These are phyloP conservation scores for Fusarium temperatum DNA, from an alignment of 2,329 filamentous ascomycete genomes.

Conservation along the genomic window DNA sequence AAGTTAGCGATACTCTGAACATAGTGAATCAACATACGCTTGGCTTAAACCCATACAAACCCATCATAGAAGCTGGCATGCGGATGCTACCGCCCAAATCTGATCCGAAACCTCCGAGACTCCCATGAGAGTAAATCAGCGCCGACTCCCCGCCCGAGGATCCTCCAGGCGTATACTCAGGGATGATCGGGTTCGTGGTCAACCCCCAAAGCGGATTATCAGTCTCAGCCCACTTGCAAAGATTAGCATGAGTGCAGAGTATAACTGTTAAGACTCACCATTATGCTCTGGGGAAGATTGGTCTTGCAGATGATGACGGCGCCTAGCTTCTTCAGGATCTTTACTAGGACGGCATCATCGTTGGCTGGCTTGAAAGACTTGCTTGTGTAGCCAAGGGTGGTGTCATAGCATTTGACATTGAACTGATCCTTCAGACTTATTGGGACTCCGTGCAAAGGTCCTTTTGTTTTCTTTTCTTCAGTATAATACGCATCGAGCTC, in stretches of 20 bases:
- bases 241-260: accelerated
- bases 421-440: constrained; percentile 65
- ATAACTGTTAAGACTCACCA: not conserved
- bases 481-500: constrained; percentile 14
- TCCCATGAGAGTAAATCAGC: constrained; percentile 27
- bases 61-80: constrained; percentile 40
- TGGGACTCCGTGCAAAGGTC: constrained; percentile 36
- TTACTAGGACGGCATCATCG: constrained; percentile 58
- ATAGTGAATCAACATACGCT: constrained; percentile 22
- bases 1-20: not conserved
- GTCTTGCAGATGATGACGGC: constrained; percentile 58
- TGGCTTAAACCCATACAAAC: constrained; percentile 40
- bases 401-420: constrained; percentile 65
- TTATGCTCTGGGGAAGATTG: constrained; percentile 28
- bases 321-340: constrained; percentile 58
- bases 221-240: constrained; percentile 33
- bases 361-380: constrained; percentile 58
- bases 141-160: constrained; percentile 41
- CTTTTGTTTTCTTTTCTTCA: not conserved
- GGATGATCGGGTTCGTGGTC: constrained; percentile 34
- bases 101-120: constrained; percentile 37
- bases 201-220: constrained; percentile 44
- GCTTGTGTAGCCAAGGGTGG: constrained; percentile 66
- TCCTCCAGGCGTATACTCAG: constrained; percentile 39
- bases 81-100: constrained; percentile 44